A percentile compares a stretch with the other conserved stretches of the same genome.
Conservation (phyloP, 306 rosid species). For the Cucurbita moschata region DNA sequence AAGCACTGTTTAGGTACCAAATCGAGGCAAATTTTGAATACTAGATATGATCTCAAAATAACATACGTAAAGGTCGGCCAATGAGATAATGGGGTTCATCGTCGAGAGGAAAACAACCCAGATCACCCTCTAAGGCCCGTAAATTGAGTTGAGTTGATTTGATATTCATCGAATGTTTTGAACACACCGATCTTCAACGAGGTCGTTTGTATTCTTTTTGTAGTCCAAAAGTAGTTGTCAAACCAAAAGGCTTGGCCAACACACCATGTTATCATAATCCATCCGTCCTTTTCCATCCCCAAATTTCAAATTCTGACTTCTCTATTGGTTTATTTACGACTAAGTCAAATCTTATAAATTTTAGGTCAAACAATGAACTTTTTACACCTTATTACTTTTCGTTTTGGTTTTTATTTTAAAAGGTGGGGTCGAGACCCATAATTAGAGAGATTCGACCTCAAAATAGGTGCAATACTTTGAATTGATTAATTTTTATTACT, state of each 20-base stretch:
- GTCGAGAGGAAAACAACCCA: too few relatives aligned
- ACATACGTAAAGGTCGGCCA: not conserved
- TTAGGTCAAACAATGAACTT: not conserved
- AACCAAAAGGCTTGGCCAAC: not conserved
- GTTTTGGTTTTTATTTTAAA: not conserved
- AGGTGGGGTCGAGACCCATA: not conserved
- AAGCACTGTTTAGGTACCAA: not conserved
- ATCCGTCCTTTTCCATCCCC: constrained; percentile 28
- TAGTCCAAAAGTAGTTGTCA: not conserved
- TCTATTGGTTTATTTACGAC: not conserved
- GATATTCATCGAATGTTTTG: too few relatives aligned
- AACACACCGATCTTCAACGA: too few relatives aligned
- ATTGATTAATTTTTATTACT: not conserved
- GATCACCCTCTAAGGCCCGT: too few relatives aligned
- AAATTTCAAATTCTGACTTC: not conserved
- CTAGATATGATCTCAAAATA: not conserved
- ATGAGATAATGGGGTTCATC: not conserved
- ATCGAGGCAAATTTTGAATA: not conserved
- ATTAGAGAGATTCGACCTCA: not conserved
- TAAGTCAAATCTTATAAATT: not conserved
- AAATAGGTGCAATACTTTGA: not conserved
- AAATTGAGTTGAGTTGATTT: too few relatives aligned
- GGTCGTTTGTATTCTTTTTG: not conserved
- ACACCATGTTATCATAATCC: constrained; percentile 5
- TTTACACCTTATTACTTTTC: not conserved